Conservation (phyloP, 441 rosid species). For the Jatropha multifida region DNA sequence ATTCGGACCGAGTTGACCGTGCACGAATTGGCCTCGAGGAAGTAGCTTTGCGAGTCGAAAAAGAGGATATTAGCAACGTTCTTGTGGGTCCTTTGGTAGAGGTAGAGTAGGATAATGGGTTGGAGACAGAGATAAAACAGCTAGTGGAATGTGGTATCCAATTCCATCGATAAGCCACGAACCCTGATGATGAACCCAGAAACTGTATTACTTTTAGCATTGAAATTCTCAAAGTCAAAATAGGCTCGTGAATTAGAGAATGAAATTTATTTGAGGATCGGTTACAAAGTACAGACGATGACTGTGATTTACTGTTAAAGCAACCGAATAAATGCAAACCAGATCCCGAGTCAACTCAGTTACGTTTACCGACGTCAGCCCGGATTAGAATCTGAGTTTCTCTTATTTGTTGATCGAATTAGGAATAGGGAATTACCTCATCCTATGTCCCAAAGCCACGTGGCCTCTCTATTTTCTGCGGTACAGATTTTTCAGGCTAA, state of each 20-base stretch:
- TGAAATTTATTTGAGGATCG: background rate
- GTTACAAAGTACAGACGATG: background rate
- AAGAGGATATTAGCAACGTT: conserved; percentile 15
- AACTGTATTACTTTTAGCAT: conserved; percentile 84
- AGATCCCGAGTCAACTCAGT: conserved; percentile 13
- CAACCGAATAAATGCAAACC: background rate
- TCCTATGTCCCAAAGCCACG: conserved; percentile 5
- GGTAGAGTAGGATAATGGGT: conserved; percentile 28
- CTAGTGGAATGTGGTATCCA: conserved; percentile 41
- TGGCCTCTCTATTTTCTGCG: background rate
- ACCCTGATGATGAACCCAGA: conserved; percentile 48
- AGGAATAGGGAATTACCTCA: background rate
- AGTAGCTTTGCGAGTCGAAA: conserved; percentile 32
- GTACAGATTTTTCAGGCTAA: background rate
- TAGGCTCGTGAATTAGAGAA: background rate
- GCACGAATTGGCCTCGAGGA: conserved; percentile 36
- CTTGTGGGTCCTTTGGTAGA: conserved; percentile 20
- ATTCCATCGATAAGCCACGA: conserved; percentile 54
- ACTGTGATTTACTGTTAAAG: conserved; percentile 7
- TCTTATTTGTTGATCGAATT: background rate
- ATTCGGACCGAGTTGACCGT: conserved; percentile 43
- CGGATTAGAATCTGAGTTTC: background rate
- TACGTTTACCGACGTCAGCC: background rate
- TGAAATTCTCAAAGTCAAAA: conserved; percentile 7
- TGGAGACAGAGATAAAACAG: conserved; percentile 33